These are phyloP conservation scores for Syzygium jambos DNA, from an alignment of 345 rosid genomes.

Conservation along the genomic window DNA sequence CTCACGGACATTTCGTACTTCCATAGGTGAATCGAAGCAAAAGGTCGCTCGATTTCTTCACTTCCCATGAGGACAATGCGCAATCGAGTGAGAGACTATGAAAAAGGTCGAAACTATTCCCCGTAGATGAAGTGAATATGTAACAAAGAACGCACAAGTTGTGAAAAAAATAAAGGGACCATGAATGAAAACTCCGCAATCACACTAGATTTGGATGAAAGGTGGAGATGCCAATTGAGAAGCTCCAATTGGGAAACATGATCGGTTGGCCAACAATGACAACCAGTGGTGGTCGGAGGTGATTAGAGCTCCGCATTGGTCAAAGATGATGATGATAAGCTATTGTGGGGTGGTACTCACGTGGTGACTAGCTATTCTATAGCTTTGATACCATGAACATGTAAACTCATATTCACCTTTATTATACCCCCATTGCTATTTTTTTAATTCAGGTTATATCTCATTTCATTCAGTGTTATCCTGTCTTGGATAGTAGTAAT, in stretches of 20 bases:
- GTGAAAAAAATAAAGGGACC: background rate
- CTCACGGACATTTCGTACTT: background rate
- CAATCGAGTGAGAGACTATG: background rate
- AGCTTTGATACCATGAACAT: background rate
- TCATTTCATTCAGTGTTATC: rapidly evolving
- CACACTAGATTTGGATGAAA: background rate
- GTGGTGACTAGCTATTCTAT: background rate
- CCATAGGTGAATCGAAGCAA: background rate
- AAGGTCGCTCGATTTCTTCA: background rate
- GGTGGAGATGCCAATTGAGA: background rate
- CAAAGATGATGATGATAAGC: rapidly evolving
- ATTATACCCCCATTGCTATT: rapidly evolving
- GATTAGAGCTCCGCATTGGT: background rate
- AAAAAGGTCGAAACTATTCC: background rate
- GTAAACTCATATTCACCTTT: background rate
- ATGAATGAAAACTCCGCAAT: background rate
- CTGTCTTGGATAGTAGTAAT: background rate
- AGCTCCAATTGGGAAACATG: background rate
- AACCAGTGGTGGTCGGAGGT: background rate
- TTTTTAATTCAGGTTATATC: background rate
- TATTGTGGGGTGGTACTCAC: background rate
- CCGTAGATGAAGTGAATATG: background rate
- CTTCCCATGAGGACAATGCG: background rate
- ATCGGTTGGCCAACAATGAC: background rate
- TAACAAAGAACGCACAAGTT: background rate